Base-by-base conservation (phyloP, 371 early-diverging fungal genomes). In the Rhizopus delemar region DNA sequence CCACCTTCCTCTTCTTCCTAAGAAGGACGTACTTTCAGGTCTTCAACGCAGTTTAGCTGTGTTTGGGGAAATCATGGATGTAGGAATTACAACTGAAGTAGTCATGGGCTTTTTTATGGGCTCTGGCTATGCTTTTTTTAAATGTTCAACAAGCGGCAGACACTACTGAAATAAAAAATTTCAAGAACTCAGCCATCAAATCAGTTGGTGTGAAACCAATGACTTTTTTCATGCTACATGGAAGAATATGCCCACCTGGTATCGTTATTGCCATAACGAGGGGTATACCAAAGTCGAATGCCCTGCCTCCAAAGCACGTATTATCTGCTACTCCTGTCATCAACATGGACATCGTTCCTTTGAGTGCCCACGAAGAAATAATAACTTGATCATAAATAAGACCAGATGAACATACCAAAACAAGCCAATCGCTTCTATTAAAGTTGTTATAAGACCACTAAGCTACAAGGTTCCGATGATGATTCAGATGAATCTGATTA, bases 201-300 rank as follows among this genome's bases (percentile, higher is more conserved):
- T 57, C 1, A 35, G 35, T n/a, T 58, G 59, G 59, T 41, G 52
- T 8, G 45, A 51, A 15, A 28, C 32, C 12, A 28, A 46, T 15
- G 59, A 51, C n/a, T 3, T 50, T 3, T 50, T 50, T 34, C 43
- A 50, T 43, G 34, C 51, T 0, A 58, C 58, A 2, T 50, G 39
- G 39, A 38, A 41, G 3, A 43, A 56, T n/a, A 59, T 53, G 59
- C 59, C 53, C 0, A 59, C 59, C 0, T 46, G 52, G 59, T 59
- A 53, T 22, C 22, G 59, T 0, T 59, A 52, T n/a, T 59, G 53
- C 22, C 59, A 59, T 16, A 34, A 45, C 5, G 46, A 43, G 12
- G 59, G 45, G 1, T 53, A 52, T 5, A 59, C 51, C 8, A 59
- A 59, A 13, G 35, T 43, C 29, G 46, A 28, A 28, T 59, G 59